phyloP scores from a whole-genome alignment of 257 asterid genomes.

The Forsythia suspensa region DNA sequence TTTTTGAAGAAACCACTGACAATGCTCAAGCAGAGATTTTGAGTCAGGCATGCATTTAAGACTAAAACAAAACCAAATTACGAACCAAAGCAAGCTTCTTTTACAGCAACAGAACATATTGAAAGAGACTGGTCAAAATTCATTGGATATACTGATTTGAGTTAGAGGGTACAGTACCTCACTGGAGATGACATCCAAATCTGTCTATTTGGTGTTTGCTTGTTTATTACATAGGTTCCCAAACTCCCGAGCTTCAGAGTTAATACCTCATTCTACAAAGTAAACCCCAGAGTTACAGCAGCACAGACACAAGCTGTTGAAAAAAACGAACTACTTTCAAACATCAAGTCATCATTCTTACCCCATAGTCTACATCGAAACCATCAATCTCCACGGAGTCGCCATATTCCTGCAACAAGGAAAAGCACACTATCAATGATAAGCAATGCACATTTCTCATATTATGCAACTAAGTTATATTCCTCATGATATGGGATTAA shows the following conservation, averaged over 20 bases:
- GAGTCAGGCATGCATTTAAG: too few species aligned
- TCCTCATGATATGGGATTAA: too few species aligned
- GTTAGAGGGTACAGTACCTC: conserved; percentile 48
- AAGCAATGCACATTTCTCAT: not conserved
- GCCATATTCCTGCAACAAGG: conserved; percentile 64
- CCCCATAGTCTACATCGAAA: conserved; percentile 90
- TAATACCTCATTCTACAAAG: conserved; percentile 79
- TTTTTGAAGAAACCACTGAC: not conserved
- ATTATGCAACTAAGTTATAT: not conserved
- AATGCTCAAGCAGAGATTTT: not conserved
- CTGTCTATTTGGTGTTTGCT: conserved; percentile 92
- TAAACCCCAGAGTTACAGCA: conserved; percentile 8
- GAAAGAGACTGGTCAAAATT: not conserved
- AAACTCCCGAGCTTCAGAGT: conserved; percentile 79
- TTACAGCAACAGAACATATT: not conserved
- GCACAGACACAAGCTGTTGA: conserved; percentile 5
- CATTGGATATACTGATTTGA: not conserved
- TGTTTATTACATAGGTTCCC: conserved; percentile 94
- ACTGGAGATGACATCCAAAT: conserved; percentile 99
- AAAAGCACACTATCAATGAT: not conserved
- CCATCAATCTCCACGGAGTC: conserved; percentile 83
- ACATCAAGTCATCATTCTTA: conserved; percentile 29
- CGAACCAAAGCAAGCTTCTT: not conserved
- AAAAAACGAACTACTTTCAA: not conserved
- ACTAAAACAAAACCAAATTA: not conserved